Evolutionary conservation across 495 filamentous ascomycete genomes (phyloP), one percentile per base, ranked within the genome.

Genomic region (Aspergillus steynii): DNA sequence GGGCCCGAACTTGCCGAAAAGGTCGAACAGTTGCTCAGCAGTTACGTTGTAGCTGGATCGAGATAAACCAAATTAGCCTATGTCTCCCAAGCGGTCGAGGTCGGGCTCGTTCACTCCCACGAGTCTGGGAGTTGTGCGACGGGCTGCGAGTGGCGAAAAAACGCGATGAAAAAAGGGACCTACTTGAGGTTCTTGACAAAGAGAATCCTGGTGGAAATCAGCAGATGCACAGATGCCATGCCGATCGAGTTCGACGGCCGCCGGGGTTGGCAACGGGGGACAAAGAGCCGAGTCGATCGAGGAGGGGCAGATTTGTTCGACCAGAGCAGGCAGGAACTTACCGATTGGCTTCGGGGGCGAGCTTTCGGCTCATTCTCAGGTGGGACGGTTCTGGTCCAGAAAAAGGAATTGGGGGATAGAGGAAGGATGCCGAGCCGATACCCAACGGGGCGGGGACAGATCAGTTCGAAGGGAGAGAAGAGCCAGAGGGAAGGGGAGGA

Each of bases 151-250:
- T 50, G 37, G 26, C 50, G 53, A 48, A 58, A 54, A 77, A 65
- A 68, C 59, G 61, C 60, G 59, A 61, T 46, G 55, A 48, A 45
- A 31, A 50, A 15, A 52, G 28, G 28, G 28, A 70, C 88, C 63
- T 74, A 93, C 91, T 90, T 95, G 79, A 96, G 83, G 84, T 96
- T 96, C 89, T 96, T 96, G 69, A 96, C 92, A 86, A 96, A 96
- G 77, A 96, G 89, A 88, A 92, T 92, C 85, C 92, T 94, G 72
- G 63, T 34, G 28, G 62, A 31, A 20, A 58, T 68, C 56, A 68
- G 60, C 49, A 58, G 9, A 53, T 37, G 28, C 31, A 46, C 45
- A 45, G 49, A 52, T 20, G 20, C 3, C 10, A 56, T 28, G 29
- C 25, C 20, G 52, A 29, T 15, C 8, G 29, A 28, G 25, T 20